These are phyloP conservation scores for Lithospermum erythrorhizon DNA, from an alignment of 257 asterid genomes.

Conservation along the genomic window DNA sequence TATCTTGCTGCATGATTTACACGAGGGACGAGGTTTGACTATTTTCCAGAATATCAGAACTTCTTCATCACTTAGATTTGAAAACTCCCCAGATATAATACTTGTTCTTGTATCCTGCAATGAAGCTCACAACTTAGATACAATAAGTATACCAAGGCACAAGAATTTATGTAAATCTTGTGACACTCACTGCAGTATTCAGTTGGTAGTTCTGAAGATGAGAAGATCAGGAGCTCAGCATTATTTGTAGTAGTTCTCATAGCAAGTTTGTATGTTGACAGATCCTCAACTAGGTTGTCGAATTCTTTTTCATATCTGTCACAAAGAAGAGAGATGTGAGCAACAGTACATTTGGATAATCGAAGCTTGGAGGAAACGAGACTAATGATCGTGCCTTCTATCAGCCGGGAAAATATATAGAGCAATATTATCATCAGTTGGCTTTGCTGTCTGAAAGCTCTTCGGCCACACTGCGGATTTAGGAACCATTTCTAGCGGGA, in stretches of 20 bases:
- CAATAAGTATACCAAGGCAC: background rate
- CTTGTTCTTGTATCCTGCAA: conserved; percentile 54
- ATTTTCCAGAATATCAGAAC: conserved; percentile 4
- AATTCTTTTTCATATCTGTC: conserved; percentile 33
- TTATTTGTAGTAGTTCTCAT: conserved; percentile 39
- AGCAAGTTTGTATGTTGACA: conserved; percentile 43
- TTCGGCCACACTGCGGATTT: conserved; percentile 59
- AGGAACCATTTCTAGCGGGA: conserved; percentile 55
- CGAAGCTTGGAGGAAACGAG: background rate
- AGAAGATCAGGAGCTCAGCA: conserved; percentile 74
- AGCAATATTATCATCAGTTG: conserved; percentile 49
- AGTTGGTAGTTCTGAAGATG: conserved; percentile 56
- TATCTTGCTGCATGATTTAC: too few species aligned
- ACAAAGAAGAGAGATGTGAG: conserved; percentile 5
- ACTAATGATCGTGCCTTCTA: conserved; percentile 26
- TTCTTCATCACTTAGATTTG: conserved; percentile 23
- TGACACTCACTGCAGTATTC: conserved; percentile 56
- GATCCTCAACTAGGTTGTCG: conserved; percentile 43
- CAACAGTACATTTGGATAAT: conserved; percentile 1
- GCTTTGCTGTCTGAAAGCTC: conserved; percentile 38
- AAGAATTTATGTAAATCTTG: background rate
- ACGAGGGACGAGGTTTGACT: background rate
- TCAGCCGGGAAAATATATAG: conserved; percentile 60
- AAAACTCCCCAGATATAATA: conserved; percentile 82
- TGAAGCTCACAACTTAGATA: background rate